Evolutionary conservation across 2,329 filamentous ascomycete genomes (phyloP), one percentile per base, ranked within the genome.

Genomic region (Cadophora gregata): DNA sequence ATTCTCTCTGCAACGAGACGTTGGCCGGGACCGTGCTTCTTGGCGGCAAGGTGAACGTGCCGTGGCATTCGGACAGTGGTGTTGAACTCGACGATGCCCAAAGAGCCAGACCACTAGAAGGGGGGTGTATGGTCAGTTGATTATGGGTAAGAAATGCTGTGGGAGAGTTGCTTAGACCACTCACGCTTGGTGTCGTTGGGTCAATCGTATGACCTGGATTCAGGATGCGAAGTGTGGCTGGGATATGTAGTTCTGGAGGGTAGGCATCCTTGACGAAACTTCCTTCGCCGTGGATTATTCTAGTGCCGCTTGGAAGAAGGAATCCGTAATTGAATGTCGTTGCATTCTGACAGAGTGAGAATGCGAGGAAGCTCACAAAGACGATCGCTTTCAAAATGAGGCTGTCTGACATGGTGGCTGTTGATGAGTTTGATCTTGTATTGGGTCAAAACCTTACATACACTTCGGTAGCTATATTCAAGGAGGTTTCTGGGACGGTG

Each of bases 131-230:
- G 4, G 12, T 51, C 24, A 51, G 48, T 4, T 16, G 1, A 29
- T 51, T 10, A 16, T 29, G 12, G 38, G 3, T 4, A 42, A 16
- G 38, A 42, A 42, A 16, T 42, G 2, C 1, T 42, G 16, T 42
- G 2, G 36, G 19, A 42, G 19, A 16, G 19, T 42, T 4, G 10
- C 38, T 3, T 19, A 5, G 6, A 16, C 10, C 1, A 31, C 50
- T 53, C 31, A 53, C 50, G 9, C 50, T 29, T 12, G 58, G 58
- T n/a, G 38, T 60, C 3, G 24, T 38, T 8, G 36, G 58, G 16
- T 60, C 58, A 21, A 60, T 36, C 1, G 36, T 33, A 16, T 60
- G 58, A 4, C 58, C 58, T 12, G 58, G 58, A n/a, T 29, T 60
- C 8, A 60, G 7, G 1, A 60, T 38, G 16, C 24, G 38, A 14